Percentiles rank a stretch among this genome's conserved stretches.
Evolutionary conservation across 192 early-diverging fungal species (phyloP).

Genomic region (Cetraspora pellucida): DNA sequence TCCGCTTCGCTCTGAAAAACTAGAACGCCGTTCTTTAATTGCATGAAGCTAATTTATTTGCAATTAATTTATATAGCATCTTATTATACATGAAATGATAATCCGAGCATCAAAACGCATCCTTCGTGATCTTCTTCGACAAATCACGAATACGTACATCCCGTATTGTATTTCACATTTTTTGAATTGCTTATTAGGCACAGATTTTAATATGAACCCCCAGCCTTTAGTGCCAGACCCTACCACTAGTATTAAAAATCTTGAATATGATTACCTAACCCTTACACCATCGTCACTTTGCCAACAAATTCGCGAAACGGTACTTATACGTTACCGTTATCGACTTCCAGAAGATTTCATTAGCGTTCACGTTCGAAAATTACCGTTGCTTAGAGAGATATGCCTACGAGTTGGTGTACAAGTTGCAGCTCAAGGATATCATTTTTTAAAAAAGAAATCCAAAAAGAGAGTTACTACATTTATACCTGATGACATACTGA

Average conservation of each 20-base stretch:
- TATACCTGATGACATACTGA: constrained; percentile 69
- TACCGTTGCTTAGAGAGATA: constrained; percentile 79
- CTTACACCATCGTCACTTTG: constrained; percentile 69
- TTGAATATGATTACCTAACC: constrained; percentile 44
- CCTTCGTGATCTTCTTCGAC: constrained; percentile 66
- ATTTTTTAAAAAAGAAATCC: constrained; percentile 56
- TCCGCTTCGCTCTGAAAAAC: too few species aligned
- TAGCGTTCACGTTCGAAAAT: constrained; percentile 51
- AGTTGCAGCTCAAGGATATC: constrained; percentile 76
- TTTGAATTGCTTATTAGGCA: constrained; percentile 78
- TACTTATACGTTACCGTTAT: constrained; percentile 77
- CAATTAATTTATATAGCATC: constrained; percentile 46
- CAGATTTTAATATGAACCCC: constrained; percentile 59
- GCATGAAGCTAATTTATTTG: background rate
- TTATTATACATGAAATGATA: constrained; percentile 87
- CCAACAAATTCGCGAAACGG: constrained; percentile 62
- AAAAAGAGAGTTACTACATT: constrained; percentile 59
- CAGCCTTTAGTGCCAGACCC: constrained; percentile 48
- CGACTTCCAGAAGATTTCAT: constrained; percentile 60
- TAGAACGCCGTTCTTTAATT: too few species aligned
- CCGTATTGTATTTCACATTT: constrained; percentile 76
- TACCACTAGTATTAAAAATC: constrained; percentile 29
- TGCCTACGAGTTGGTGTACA: constrained; percentile 87
- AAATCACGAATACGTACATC: constrained; percentile 59
- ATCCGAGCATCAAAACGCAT: constrained; percentile 85